Base-by-base conservation (phyloP, 2,329 filamentous ascomycete species). In the Cryphonectria japonica region DNA sequence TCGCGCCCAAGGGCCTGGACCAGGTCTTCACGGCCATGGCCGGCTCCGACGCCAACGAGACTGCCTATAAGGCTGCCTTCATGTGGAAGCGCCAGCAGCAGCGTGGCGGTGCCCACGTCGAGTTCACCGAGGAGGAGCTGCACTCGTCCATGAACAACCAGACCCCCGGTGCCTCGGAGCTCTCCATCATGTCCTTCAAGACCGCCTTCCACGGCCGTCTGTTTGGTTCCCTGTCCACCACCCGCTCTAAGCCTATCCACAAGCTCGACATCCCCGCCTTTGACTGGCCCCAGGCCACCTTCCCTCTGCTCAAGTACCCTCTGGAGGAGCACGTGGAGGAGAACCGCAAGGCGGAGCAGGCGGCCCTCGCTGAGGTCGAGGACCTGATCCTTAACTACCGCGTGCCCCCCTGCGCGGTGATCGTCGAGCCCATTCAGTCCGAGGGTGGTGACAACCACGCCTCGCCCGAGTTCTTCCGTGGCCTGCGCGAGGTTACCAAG, bases 391-490 rank as follows among this genome's bases (percentile, higher is more conserved):
- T 88, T 76, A 91, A 87, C 78, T 96, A 89, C 87, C 93, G 92
- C 84, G 85, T 91, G 73, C 93, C 93, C 4, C 92, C 94, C 14
- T 92, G 91, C 64, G 95, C 94, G 73, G 89, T 97, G 66, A 86
- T 97, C 69, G 87, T 97, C 75, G 94, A 97, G 86, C 95, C 94
- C 71, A 92, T 97, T 79, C 94, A 97, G 85, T 96, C 93, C 77
- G 94, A 97, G 84, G 94, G 94, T 75, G 94, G 94, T 76, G 94
- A 97, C 85, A 97, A 97, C 88, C 94, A 97, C 83, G 95, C 94
- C 71, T 93, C 92, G 1, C 91, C 94, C 13, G 87, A 87, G 74
- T 97, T 97, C 88, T 97, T 97, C 91, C 90, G 87, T 73, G 92
- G 92, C 71, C 89, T 97, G 67, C 92, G 94, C 72, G 91, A 89